phyloP scores from a whole-genome alignment of 257 asterid species.

The Plantago elongata region DNA sequence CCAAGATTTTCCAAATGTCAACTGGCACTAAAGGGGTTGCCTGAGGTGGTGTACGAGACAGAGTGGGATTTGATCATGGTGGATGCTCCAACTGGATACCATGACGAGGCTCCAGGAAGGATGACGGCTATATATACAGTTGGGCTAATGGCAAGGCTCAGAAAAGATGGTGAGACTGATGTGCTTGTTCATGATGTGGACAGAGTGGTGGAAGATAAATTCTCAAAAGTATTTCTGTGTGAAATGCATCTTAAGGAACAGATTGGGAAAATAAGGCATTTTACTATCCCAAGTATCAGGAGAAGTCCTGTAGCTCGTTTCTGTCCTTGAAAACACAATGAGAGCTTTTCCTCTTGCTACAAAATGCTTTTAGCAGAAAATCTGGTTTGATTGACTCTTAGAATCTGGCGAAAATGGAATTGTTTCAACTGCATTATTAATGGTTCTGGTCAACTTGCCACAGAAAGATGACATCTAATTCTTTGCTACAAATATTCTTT shows the following conservation, averaged over 20 bases:
- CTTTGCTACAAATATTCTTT: too few relatives aligned
- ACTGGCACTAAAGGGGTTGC: conserved; percentile 53
- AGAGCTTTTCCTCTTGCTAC: too few relatives aligned
- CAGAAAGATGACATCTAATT: too few relatives aligned
- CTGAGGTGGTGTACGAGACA: conserved; percentile 46
- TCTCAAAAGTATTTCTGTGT: conserved; percentile 64
- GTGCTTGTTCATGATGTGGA: conserved; percentile 88
- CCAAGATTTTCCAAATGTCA: conserved; percentile 75
- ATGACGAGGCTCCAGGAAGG: conserved; percentile 75
- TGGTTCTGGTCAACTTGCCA: too few relatives aligned
- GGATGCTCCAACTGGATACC: conserved; percentile 84
- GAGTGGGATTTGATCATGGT: conserved; percentile 91
- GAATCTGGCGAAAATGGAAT: too few relatives aligned
- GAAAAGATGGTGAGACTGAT: conserved; percentile 59
- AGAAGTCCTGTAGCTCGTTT: conserved; percentile 43
- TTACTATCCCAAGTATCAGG: conserved; percentile 65
- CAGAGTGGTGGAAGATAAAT: conserved; percentile 62
- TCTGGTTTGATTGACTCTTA: too few relatives aligned
- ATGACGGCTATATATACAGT: conserved; percentile 79
- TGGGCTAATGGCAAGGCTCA: conserved; percentile 67
- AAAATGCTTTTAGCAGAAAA: too few relatives aligned
- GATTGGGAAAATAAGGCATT: conserved; percentile 69
- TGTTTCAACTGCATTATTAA: too few relatives aligned
- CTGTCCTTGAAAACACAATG: conserved; percentile 42
- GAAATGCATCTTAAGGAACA: conserved; percentile 62